Percentiles rank a stretch among this genome's conserved stretches.
phyloP scores from a whole-genome alignment of 2,329 filamentous ascomycete genomes.

The Cladosporium sp. region DNA sequence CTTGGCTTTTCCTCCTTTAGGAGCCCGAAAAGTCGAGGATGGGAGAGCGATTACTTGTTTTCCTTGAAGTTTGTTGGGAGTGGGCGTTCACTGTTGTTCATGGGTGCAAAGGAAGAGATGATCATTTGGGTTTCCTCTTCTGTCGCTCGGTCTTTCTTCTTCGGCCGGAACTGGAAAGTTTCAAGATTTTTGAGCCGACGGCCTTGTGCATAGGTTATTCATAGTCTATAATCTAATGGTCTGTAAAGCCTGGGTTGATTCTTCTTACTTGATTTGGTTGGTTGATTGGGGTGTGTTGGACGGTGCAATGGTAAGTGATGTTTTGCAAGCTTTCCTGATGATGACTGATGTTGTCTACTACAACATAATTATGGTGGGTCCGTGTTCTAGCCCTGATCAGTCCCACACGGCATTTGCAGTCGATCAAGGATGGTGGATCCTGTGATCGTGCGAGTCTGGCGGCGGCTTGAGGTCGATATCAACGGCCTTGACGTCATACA shows the following conservation, averaged over 20 bases:
- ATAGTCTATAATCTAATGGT: constrained; percentile 11
- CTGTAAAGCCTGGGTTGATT: background rate
- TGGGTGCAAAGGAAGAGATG: background rate
- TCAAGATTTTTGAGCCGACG: background rate
- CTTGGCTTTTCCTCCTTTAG: background rate
- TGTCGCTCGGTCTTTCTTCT: background rate
- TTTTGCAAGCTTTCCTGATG: background rate
- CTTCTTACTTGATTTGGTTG: too few species aligned
- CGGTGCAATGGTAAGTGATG: too few species aligned
- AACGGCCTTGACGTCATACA: constrained; percentile 3
- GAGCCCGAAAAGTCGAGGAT: background rate
- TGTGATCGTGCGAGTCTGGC: background rate
- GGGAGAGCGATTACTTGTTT: background rate
- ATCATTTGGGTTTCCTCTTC: background rate
- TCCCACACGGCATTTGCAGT: background rate
- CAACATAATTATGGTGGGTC: background rate
- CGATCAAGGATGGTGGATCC: background rate
- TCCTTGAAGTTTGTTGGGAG: background rate
- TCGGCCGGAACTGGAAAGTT: background rate
- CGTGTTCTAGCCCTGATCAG: background rate
- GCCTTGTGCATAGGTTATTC: constrained; percentile 2
- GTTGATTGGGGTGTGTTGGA: background rate
- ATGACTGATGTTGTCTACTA: background rate
- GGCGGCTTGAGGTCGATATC: background rate
- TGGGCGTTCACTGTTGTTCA: background rate